Base-by-base conservation (phyloP, 1,284 basidiomycete genomes). In the Naganishia liquefaciens region DNA sequence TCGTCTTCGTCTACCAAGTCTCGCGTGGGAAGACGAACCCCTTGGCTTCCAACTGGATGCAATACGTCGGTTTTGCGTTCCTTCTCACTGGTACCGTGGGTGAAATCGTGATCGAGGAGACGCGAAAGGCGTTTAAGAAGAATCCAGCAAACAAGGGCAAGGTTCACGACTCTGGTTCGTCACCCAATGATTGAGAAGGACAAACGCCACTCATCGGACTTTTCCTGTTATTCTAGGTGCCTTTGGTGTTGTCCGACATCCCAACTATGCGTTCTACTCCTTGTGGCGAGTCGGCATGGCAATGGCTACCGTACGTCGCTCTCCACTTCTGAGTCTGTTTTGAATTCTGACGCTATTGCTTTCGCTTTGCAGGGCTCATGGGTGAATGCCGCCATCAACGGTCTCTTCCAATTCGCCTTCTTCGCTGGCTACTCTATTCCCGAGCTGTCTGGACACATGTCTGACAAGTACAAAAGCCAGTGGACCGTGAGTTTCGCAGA, bases 201-300 rank as follows among this genome's bases (percentile, higher is more conserved):
- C 13, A 9, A 13, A 39, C 19, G 37, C 19, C 53, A 15, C 53
- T 30, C 53, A n/a, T n/a, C 37, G 13, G 17, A 10, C 25, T 30
- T 37, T 37, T 54, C n/a, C 33, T 39, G 27, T 33, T 17, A 6
- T n/a, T 42, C 10, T 46, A 67, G 66, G 62, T 42, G 55, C 58
- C 17, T 67, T 57, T 28, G 66, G 62, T 15, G 46, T 67, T 17
- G 63, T 67, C 23, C 62, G 66, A 54, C 66, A 67, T 57, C 66
- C 66, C 43, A 67, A 67, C 62, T 67, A 67, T 53, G 53, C 60
- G 11, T 55, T 54, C 55, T 67, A 67, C 66, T 50, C 66, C 23
- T 25, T 67, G 28, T 60, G 54, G 55, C 62, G 63, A 25, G 62
- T 64, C 52, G 66, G 66, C 37, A 47, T 60, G 30, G 66, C 66